Conservation (phyloP, 768 basidiomycete species). For the Leccinum sublutescens region DNA sequence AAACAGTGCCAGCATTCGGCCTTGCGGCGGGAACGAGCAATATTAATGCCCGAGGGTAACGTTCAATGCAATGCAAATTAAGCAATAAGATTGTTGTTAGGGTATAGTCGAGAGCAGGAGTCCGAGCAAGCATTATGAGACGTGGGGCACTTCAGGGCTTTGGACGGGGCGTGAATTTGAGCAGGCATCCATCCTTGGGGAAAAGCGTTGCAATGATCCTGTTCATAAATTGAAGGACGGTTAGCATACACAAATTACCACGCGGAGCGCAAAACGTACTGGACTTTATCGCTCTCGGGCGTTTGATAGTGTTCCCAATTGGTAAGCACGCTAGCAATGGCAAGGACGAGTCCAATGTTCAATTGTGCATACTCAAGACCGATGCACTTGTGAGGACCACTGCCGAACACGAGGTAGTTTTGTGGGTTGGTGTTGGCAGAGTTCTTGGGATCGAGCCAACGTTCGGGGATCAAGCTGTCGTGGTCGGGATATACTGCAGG, state of each 20-base stretch:
- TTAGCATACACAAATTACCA: conserved; percentile 1
- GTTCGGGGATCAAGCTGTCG: conserved; percentile 78
- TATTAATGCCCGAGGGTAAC: neutral
- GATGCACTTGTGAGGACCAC: conserved; percentile 90
- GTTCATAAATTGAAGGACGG: neutral
- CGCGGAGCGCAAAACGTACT: conserved; percentile 48
- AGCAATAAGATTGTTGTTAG: conserved; percentile 11
- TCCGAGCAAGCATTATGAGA: neutral
- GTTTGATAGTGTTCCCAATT: conserved; percentile 90
- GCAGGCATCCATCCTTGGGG: conserved; percentile 87
- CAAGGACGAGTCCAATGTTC: conserved; percentile 86
- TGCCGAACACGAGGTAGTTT: conserved; percentile 96
- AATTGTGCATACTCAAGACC: conserved; percentile 90
- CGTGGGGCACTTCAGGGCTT: conserved; percentile 14
- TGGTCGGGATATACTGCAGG: conserved; percentile 84
- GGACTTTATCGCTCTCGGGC: conserved; percentile 71
- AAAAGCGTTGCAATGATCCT: conserved; percentile 97
- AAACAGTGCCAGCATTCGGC: neutral
- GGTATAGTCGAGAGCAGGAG: neutral
- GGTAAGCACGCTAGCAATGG: conserved; percentile 74
- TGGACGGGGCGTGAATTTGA: conserved; percentile 70
- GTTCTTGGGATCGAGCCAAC: conserved; percentile 86
- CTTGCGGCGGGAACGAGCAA: neutral
- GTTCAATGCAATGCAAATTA: conserved; percentile 14
- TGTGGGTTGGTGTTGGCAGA: conserved; percentile 81